A percentile compares a stretch with the other conserved stretches of the same genome.
Evolutionary conservation across 2,329 filamentous ascomycete species (phyloP).

Genomic region (Ophioceras dolichostomum): DNA sequence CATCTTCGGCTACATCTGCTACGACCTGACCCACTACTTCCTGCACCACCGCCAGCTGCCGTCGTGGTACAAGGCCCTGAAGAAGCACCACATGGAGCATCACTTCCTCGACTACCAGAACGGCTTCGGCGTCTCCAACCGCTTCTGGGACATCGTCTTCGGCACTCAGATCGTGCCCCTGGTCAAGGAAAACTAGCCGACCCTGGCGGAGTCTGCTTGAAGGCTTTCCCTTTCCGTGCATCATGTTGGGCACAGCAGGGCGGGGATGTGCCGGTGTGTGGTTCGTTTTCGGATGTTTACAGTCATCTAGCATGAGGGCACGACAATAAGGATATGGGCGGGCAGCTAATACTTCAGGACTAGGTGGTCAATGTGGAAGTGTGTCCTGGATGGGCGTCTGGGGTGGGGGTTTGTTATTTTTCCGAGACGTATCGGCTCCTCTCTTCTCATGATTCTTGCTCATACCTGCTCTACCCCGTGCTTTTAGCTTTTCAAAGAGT

Average conservation of each 20-base stretch:
- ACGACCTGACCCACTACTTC: constrained; percentile 98
- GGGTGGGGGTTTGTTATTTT: too few relatives aligned
- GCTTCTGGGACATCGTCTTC: constrained; percentile 91
- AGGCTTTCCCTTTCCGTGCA: background rate
- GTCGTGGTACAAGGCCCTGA: constrained; percentile 77
- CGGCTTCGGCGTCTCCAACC: constrained; percentile 91
- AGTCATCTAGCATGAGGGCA: background rate
- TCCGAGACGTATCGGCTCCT: too few relatives aligned
- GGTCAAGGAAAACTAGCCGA: constrained; percentile 21
- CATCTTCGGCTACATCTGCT: constrained; percentile 90
- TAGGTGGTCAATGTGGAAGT: too few relatives aligned
- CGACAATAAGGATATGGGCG: too few relatives aligned
- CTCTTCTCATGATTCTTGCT: too few relatives aligned
- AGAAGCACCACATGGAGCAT: constrained; percentile 95
- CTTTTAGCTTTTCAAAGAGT: too few relatives aligned
- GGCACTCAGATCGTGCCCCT: constrained; percentile 59
- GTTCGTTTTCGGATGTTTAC: background rate
- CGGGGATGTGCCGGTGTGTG: too few relatives aligned
- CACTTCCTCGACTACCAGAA: constrained; percentile 98
- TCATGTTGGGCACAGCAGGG: background rate
- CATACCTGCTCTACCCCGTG: too few relatives aligned
- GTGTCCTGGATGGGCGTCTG: too few relatives aligned
- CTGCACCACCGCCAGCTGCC: constrained; percentile 91
- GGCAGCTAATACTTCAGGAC: too few relatives aligned
- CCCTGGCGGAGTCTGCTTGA: background rate